Evolutionary conservation across 768 basidiomycete genomes (phyloP).

Genomic region (Xerocomellus chrysenteron): DNA sequence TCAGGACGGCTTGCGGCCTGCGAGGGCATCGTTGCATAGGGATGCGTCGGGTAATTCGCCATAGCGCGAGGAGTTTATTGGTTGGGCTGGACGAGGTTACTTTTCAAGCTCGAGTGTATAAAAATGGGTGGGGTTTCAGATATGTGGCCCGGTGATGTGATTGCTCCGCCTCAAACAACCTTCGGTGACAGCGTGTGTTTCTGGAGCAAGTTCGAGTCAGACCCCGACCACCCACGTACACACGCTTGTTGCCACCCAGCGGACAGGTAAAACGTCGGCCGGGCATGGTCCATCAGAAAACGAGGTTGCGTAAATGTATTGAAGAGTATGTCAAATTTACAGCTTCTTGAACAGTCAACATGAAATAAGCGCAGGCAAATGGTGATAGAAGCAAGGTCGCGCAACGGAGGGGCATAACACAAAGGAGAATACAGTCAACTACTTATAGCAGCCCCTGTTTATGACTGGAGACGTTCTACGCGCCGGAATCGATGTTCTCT

Average conservation of each 20-base stretch:
- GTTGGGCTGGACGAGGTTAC: constrained; percentile 4
- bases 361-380: background rate
- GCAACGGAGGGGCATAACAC: background rate
- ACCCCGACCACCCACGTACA: constrained; percentile 26
- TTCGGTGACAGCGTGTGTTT: constrained; percentile 20
- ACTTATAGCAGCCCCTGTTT: background rate
- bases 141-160: constrained; percentile 19
- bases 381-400: background rate
- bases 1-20: constrained; percentile 15
- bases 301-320: constrained; percentile 12
- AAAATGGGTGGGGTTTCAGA: constrained; percentile 28
- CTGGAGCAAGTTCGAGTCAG: background rate
- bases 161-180: constrained; percentile 20
- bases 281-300: background rate
- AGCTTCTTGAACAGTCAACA: background rate
- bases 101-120: constrained; percentile 21
- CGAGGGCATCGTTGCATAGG: constrained; percentile 24
- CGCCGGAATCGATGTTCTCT: constrained; percentile 23
- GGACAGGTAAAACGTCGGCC: background rate
- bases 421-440: background rate
- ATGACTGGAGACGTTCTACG: too few species aligned
- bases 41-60: constrained; percentile 30
- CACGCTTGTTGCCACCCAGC: background rate
- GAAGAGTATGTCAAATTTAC: constrained; percentile 2
- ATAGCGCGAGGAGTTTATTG: constrained; percentile 14